phyloP scores from a whole-genome alignment of 495 filamentous ascomycete species.

The Penicillium samsonianum region DNA sequence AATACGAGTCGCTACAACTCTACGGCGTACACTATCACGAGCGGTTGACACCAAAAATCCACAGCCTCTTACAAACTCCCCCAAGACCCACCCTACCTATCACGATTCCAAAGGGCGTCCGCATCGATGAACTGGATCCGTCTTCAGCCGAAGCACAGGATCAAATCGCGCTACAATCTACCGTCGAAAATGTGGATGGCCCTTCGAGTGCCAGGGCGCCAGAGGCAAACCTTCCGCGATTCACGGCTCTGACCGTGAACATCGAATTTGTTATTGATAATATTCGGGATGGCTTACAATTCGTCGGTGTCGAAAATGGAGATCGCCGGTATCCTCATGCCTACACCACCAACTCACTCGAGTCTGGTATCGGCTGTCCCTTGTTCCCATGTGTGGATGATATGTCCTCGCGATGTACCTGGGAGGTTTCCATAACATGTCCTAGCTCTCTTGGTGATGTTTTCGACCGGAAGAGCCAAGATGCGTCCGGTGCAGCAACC shows the following conservation, averaged over 20 bases:
- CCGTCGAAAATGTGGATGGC: slow-evolving; percentile 42
- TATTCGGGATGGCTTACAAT: slow-evolving; percentile 84
- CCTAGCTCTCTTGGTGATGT: slow-evolving; percentile 83
- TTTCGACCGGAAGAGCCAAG: slow-evolving; percentile 50
- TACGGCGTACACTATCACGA: slow-evolving; percentile 80
- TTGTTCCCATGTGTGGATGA: slow-evolving; percentile 94
- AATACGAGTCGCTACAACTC: slow-evolving; percentile 66
- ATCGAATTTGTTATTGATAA: slow-evolving; percentile 76
- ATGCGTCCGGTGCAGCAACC: slow-evolving; percentile 18
- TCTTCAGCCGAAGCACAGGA: slow-evolving; percentile 55
- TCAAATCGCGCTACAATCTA: slow-evolving; percentile 44
- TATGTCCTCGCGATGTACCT: slow-evolving; percentile 71
- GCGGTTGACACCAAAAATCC: slow-evolving; percentile 66
- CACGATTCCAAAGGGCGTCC: slow-evolving; percentile 63
- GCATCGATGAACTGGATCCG: slow-evolving; percentile 64
- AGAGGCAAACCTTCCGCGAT: slow-evolving; percentile 48
- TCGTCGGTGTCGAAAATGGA: slow-evolving; percentile 76
- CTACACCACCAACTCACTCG: slow-evolving; percentile 78
- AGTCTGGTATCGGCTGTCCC: slow-evolving; percentile 76
- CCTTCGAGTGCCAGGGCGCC: slow-evolving; percentile 34
- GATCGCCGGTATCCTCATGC: slow-evolving; percentile 86
- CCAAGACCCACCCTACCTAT: slow-evolving; percentile 62
- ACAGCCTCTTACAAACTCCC: slow-evolving; percentile 58
- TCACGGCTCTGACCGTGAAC: slow-evolving; percentile 56
- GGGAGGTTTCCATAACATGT: slow-evolving; percentile 84